Percentiles rank a stretch among this genome's conserved stretches.
Conservation (phyloP, 306 rosid genomes). For the Alnus rubra region DNA sequence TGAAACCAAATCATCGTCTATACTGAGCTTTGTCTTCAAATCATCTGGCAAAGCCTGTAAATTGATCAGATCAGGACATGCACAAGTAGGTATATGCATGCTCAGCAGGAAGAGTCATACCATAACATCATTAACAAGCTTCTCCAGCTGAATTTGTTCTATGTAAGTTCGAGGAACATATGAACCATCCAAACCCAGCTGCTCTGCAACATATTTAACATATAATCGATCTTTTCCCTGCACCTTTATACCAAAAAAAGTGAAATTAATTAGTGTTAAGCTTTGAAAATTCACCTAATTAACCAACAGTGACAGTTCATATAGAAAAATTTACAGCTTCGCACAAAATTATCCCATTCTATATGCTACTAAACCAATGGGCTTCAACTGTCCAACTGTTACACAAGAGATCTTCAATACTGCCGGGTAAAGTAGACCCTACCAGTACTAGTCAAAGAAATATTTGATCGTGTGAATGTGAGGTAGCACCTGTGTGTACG, state of each 20-base stretch:
- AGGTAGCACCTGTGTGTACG: not conserved
- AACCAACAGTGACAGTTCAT: not conserved
- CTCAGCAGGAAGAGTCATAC: constrained; percentile 43
- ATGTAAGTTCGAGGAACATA: constrained; percentile 94
- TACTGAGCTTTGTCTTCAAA: constrained; percentile 81
- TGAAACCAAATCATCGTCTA: constrained; percentile 74
- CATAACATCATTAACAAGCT: constrained; percentile 97
- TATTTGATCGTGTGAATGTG: not conserved
- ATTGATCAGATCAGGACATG: constrained; percentile 43
- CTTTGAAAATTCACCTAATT: constrained; percentile 8
- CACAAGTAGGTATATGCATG: constrained; percentile 16
- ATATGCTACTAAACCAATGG: not conserved
- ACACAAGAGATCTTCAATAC: not conserved
- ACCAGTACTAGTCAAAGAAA: not conserved
- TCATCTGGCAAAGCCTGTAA: constrained; percentile 95
- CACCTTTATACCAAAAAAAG: constrained; percentile 62
- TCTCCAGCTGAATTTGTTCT: constrained; percentile 98
- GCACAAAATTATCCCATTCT: not conserved
- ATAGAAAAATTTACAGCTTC: not conserved
- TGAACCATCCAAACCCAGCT: constrained; percentile 82
- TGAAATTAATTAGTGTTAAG: constrained; percentile 18
- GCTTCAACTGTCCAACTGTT: not conserved
- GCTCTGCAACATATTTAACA: constrained; percentile 70
- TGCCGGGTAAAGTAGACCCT: not conserved
- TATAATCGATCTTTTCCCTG: constrained; percentile 87